A percentile compares a stretch with the other conserved stretches of the same genome.
Evolutionary conservation across 2,329 filamentous ascomycete species (phyloP).

Genomic region (Apiospora saccharicola): DNA sequence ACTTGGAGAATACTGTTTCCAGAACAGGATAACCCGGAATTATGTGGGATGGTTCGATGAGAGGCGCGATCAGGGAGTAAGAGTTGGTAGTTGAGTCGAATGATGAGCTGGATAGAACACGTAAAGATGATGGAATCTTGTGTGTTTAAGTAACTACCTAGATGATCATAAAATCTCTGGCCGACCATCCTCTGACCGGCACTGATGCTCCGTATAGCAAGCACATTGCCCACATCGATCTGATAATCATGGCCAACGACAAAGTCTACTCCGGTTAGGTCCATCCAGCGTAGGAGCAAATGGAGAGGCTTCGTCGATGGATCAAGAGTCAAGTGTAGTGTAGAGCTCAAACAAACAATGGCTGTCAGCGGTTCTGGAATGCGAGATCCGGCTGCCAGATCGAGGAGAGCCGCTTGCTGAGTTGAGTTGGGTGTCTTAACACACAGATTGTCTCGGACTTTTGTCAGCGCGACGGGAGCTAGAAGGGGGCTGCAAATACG

Average conservation of each 20-base stretch:
- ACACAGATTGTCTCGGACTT: slow-evolving; percentile 14
- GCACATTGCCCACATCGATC: neutral
- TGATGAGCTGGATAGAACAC: neutral
- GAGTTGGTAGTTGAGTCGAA: neutral
- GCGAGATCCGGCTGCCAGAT: neutral
- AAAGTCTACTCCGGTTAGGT: neutral
- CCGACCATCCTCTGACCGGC: neutral
- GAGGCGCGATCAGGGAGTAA: neutral
- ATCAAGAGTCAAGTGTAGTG: neutral
- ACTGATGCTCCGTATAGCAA: neutral
- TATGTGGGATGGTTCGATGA: neutral
- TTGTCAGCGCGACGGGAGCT: neutral
- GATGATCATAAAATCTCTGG: neutral
- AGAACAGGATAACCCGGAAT: neutral
- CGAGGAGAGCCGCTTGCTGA: neutral
- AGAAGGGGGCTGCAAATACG: neutral
- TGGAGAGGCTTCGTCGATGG: neutral
- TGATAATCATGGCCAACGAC: neutral
- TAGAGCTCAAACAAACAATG: neutral
- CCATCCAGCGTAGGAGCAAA: neutral
- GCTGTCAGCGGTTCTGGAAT: neutral
- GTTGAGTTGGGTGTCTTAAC: neutral
- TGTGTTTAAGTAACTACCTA: neutral
- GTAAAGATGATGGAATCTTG: neutral
- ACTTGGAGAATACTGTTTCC: neutral